phyloP scores from a whole-genome alignment of 2,329 filamentous ascomycete species.

The Neoscytalidium dimidiatum region DNA sequence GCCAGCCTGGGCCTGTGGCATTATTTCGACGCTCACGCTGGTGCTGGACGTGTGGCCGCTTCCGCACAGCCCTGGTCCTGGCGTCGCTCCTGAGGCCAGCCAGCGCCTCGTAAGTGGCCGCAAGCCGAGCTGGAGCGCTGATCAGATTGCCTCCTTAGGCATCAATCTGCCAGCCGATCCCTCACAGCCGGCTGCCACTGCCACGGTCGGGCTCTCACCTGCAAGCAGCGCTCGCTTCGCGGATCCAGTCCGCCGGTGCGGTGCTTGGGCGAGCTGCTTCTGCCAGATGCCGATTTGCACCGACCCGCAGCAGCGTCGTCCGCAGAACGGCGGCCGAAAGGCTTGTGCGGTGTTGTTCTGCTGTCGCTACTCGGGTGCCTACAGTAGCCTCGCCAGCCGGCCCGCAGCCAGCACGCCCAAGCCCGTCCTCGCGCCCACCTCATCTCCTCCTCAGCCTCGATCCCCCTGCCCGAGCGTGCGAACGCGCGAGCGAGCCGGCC shows the following conservation, averaged over 20 bases:
- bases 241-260: neutral
- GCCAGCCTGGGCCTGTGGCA: no score
- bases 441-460: neutral
- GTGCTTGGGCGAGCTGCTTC: no score
- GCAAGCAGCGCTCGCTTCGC: neutral
- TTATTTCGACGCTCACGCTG: no score
- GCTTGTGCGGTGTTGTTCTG: no score
- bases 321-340: neutral
- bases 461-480: neutral
- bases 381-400: conserved; percentile 6
- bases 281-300: conserved; percentile 7
- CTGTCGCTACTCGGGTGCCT: conserved; percentile 8
- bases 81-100: conserved; percentile 5
- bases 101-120: conserved; percentile 4
- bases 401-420: neutral
- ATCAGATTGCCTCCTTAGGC: conserved; percentile 19
- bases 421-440: neutral
- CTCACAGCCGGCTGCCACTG: neutral
- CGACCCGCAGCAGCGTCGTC: neutral
- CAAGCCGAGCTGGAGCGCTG: conserved; percentile 8
- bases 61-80: conserved; percentile 13
- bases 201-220: neutral
- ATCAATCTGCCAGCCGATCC: conserved; percentile 15
- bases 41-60: no score
- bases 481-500: neutral